Conservation (phyloP, 495 filamentous ascomycete species). For the Gamarada debralockiae region DNA sequence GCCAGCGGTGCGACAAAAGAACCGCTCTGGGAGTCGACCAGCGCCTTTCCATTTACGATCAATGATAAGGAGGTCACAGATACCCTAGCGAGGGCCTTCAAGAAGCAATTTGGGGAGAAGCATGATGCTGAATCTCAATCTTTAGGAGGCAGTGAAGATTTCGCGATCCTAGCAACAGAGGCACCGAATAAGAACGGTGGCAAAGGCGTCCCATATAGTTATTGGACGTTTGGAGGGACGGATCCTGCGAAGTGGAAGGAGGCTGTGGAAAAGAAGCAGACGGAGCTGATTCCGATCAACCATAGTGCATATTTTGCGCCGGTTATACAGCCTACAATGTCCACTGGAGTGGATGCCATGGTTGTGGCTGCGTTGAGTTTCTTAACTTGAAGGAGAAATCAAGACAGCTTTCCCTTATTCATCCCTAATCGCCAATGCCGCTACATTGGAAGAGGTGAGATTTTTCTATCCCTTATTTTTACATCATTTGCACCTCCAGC, state of each 20-base stretch:
- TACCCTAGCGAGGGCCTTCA: slow-evolving; percentile 37
- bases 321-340: slow-evolving; percentile 56
- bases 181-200: slow-evolving; percentile 20
- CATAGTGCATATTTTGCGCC: slow-evolving; percentile 61
- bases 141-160: slow-evolving; percentile 47
- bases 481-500: too few relatives aligned
- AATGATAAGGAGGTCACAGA: slow-evolving; percentile 45
- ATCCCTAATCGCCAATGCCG: too few relatives aligned
- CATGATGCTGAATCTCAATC: slow-evolving; percentile 20
- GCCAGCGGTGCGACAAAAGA: slow-evolving; percentile 37
- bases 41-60: slow-evolving; percentile 43
- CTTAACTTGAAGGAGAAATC: slow-evolving; percentile 19
- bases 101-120: slow-evolving; percentile 37
- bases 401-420: too few relatives aligned
- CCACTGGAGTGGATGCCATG: slow-evolving; percentile 51
- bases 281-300: slow-evolving; percentile 45
- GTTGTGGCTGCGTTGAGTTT: slow-evolving; percentile 49
- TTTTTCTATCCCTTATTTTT: too few relatives aligned
- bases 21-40: slow-evolving; percentile 35
- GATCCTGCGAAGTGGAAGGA: slow-evolving; percentile 20
- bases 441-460: too few relatives aligned
- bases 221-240: slow-evolving; percentile 55
- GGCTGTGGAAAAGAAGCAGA: slow-evolving; percentile 36
- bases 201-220: slow-evolving; percentile 45
- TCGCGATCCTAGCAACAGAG: slow-evolving; percentile 49